Base-by-base conservation (phyloP, 2,329 filamentous ascomycete genomes). In the Laburnicola sp. region DNA sequence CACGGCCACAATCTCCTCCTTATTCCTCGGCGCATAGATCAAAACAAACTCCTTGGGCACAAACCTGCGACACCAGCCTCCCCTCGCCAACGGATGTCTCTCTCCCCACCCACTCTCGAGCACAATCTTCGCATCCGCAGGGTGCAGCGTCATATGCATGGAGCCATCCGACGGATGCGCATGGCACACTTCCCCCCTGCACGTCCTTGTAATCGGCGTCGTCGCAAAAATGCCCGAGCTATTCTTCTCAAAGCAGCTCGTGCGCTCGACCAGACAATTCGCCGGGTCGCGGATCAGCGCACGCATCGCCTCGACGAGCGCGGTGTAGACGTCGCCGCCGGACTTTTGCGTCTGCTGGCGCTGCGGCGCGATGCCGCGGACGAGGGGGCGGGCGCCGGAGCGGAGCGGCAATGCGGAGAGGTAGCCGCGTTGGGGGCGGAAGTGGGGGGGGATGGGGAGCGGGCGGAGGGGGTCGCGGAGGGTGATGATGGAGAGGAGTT, bases 181-280 rank as follows among this genome's bases (percentile, higher is more conserved):
- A 69, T 96, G 91, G 62, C 84, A 88, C 37, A 95, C 82, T 73
- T 95, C 91, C n/a, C 89, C 89, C 59, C 86, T 83, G 61, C 87
- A 90, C 8, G 85, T 89, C 27, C 83, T 81, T 65, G 87, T 87
- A 56, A 87, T 77, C 0, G 86, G 86, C 44, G 81, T 77, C 2
- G 75, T 77, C 1, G 87, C 82, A 71, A 93, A 94, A 0, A 95
- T 79, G 0, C 86, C 89, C 4, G 89, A 80, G 36, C 87, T 87
- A 66, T 93, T 86, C 75, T 92, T 93, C 72, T 94, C 90, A 59
- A 94, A 86, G 65, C 88, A 92, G 1, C 86, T 90, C 1, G 81
- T 86, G 0, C 83, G 87, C 6, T 85, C 64, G 2, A 64, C 23
- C n/a, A 79, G 59, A 8, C 53, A 47, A 32, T 72, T 71, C 2